A percentile compares a stretch with the other conserved stretches of the same genome.
Evolutionary conservation across 257 asterid genomes (phyloP).

Genomic region (Salvia hispanica): DNA sequence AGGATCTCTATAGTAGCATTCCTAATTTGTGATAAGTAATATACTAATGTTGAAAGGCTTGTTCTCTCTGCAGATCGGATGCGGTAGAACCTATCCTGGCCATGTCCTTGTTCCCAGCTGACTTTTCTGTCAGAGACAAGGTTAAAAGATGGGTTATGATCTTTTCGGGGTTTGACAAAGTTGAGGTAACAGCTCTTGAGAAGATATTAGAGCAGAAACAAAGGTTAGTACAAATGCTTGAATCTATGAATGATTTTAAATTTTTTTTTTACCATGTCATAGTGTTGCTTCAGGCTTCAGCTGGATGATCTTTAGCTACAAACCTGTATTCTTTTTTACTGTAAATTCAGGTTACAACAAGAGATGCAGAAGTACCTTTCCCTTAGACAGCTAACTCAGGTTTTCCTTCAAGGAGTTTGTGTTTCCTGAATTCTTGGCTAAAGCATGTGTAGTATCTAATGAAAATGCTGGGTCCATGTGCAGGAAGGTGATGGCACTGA

Average conservation of each 20-base stretch:
- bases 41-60: no score
- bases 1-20: no score
- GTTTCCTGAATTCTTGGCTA: constrained; percentile 15
- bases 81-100: constrained; percentile 72
- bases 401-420: constrained; percentile 29
- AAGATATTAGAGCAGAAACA: constrained; percentile 95
- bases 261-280: no score
- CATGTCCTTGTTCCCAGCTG: constrained; percentile 76
- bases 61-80: constrained; percentile 74
- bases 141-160: constrained; percentile 71
- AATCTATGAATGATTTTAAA: no score
- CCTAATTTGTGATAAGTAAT: no score
- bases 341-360: constrained; percentile 71
- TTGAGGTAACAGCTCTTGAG: constrained; percentile 93
- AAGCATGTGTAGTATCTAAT: constrained; percentile 19
- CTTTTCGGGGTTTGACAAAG: constrained; percentile 83
- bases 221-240: constrained; percentile 41
- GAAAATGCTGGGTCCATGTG: constrained; percentile 36
- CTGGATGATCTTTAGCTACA: background rate
- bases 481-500: constrained; percentile 83
- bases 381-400: constrained; percentile 74
- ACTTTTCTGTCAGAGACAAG: constrained; percentile 69
- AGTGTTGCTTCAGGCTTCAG: background rate
- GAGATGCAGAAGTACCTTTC: constrained; percentile 90
- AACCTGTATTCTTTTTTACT: background rate